A percentile compares a stretch with the other conserved stretches of the same genome.
These are phyloP conservation scores for Climacium dendroides DNA, from an alignment of 225 moss, liverwort and hornwort genomes.

Conservation along the genomic window DNA sequence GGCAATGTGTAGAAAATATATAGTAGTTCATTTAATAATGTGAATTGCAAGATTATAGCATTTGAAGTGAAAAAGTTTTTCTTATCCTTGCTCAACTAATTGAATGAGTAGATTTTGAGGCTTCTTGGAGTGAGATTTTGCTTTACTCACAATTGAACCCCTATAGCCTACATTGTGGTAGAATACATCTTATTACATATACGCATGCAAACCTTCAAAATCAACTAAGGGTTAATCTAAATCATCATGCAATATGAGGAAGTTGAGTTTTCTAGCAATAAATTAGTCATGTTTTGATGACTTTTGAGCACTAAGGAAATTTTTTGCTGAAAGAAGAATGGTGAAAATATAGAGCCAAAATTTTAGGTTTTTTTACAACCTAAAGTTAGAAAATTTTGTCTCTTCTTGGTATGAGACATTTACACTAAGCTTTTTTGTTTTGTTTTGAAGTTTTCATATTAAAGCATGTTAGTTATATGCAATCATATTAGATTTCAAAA, in stretches of 20 bases:
- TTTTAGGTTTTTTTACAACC: background rate
- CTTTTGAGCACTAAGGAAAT: accelerated
- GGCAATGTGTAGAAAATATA: background rate
- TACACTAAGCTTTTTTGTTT: too few relatives aligned
- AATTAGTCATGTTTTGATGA: background rate
- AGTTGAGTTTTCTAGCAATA: background rate
- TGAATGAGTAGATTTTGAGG: background rate
- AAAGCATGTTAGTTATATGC: background rate
- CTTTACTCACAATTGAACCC: accelerated
- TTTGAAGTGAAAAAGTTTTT: background rate
- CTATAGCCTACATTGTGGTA: accelerated
- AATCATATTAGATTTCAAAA: background rate
- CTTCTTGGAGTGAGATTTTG: background rate
- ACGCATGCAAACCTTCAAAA: accelerated
- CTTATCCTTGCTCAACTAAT: accelerated
- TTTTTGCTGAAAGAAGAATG: background rate
- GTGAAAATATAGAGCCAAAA: background rate
- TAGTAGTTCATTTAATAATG: background rate
- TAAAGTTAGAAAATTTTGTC: background rate
- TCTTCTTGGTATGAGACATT: background rate
- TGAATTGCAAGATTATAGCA: background rate
- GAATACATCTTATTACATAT: background rate
- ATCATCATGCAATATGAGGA: background rate
- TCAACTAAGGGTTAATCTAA: background rate
- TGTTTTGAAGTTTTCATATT: background rate